Percentiles rank a stretch among this genome's conserved stretches.
Evolutionary conservation across 108 stramenopile genomes (phyloP).

Genomic region (Hondaea fermentalgiana): DNA sequence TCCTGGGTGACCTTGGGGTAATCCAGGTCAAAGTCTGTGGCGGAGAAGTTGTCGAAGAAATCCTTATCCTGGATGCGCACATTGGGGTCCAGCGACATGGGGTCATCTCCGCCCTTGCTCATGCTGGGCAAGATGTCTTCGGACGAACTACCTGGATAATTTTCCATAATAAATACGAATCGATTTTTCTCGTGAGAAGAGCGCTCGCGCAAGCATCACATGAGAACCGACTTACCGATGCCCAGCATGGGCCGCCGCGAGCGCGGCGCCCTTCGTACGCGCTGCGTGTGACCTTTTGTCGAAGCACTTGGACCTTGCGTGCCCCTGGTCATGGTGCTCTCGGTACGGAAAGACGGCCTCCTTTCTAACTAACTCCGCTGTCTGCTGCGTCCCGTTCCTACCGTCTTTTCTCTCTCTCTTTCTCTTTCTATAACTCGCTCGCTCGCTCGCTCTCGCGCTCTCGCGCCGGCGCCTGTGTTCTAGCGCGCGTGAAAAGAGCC

Average conservation of each 20-base stretch:
- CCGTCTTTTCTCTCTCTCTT: too few species aligned
- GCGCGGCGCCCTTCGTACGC: neutral
- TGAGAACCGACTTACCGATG: neutral
- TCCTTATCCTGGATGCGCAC: neutral
- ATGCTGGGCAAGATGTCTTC: too few species aligned
- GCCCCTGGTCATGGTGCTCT: neutral
- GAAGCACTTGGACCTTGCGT: neutral
- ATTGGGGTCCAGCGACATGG: neutral
- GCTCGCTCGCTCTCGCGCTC: too few species aligned
- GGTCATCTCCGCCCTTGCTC: neutral
- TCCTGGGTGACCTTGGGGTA: constrained; percentile 29
- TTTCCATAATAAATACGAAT: too few species aligned
- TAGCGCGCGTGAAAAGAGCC: too few species aligned
- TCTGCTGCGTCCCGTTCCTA: too few species aligned
- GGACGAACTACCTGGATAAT: too few species aligned
- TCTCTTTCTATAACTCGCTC: too few species aligned
- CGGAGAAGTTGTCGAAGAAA: neutral
- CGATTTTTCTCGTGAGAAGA: too few species aligned
- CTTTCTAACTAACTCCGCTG: too few species aligned
- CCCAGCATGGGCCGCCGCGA: neutral
- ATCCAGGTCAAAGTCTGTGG: neutral
- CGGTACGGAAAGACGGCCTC: neutral
- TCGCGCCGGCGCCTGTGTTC: too few species aligned
- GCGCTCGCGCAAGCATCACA: too few species aligned
- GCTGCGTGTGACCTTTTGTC: neutral